Conservation (phyloP, 2,329 filamentous ascomycete species). For the Venturiaceae sp. region DNA sequence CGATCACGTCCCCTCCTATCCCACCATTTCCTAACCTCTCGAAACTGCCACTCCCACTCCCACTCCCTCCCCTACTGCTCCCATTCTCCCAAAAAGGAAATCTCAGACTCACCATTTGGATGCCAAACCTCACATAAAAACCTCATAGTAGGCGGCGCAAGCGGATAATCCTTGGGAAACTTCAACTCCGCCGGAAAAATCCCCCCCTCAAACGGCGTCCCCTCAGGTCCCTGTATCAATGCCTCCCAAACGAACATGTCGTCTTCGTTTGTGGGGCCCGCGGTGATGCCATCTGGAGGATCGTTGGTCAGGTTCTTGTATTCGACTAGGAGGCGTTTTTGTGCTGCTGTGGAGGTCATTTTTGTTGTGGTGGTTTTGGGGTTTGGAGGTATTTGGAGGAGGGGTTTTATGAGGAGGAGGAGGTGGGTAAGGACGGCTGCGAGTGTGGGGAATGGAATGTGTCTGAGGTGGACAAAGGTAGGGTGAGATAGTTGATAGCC, state of each 20-base stretch:
- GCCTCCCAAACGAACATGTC: conserved; percentile 96
- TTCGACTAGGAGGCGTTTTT: conserved; percentile 84
- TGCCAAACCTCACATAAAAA: conserved; percentile 94
- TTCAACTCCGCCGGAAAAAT: conserved; percentile 91
- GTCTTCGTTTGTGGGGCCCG: conserved; percentile 86
- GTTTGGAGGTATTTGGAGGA: background rate
- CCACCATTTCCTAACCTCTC: background rate
- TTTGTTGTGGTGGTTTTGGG: background rate
- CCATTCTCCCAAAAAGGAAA: background rate
- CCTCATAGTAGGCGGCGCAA: conserved; percentile 91
- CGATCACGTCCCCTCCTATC: background rate
- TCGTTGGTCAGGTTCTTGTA: conserved; percentile 91
- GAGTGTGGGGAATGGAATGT: background rate
- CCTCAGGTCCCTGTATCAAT: conserved; percentile 88
- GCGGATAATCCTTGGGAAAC: conserved; percentile 94
- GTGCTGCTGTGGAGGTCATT: conserved; percentile 33
- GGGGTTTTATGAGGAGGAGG: background rate
- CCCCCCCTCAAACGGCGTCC: conserved; percentile 73
- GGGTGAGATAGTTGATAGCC: background rate
- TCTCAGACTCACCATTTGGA: conserved; percentile 66
- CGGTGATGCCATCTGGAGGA: conserved; percentile 94
- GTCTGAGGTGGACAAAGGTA: background rate
- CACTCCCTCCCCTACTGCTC: background rate
- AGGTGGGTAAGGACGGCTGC: background rate
- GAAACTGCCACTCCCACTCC: background rate